Evolutionary conservation across 805 yeast species (phyloP).

Genomic region (Schwanniomyces yamadae): DNA sequence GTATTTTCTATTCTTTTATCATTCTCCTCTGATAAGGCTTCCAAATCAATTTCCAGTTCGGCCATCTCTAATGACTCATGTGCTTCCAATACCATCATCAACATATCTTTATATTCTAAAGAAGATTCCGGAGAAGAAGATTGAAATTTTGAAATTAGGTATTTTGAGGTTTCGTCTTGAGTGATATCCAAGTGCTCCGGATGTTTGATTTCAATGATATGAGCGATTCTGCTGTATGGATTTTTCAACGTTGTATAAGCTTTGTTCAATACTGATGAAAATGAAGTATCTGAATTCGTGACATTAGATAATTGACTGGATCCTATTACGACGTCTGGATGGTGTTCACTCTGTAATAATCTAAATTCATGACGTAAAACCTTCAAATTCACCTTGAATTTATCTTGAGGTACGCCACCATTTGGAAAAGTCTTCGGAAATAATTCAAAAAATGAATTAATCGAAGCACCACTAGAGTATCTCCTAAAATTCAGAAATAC

Average conservation of each 20-base stretch:
- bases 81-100: constrained; percentile 78
- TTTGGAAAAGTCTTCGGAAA: constrained; percentile 76
- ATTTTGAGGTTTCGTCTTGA: constrained; percentile 53
- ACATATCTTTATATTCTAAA: constrained; percentile 48
- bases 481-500: not conserved
- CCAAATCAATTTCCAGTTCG: constrained; percentile 55
- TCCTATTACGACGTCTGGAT: constrained; percentile 67
- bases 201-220: constrained; percentile 33
- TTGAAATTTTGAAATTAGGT: constrained; percentile 43
- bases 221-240: constrained; percentile 61
- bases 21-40: constrained; percentile 52
- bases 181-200: constrained; percentile 50
- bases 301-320: constrained; percentile 16
- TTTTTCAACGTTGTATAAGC: constrained; percentile 73
- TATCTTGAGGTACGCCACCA: constrained; percentile 61
- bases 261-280: constrained; percentile 60
- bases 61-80: constrained; percentile 81
- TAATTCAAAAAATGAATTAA: constrained; percentile 48
- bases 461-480: not conserved
- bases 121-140: constrained; percentile 27
- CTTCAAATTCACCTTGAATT: constrained; percentile 56
- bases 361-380: constrained; percentile 74
- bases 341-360: constrained; percentile 65
- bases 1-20: constrained; percentile 50
- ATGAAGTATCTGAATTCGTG: constrained; percentile 23